Conservation (phyloP, 495 filamentous ascomycete species). For the Penicillium pancosmium region DNA sequence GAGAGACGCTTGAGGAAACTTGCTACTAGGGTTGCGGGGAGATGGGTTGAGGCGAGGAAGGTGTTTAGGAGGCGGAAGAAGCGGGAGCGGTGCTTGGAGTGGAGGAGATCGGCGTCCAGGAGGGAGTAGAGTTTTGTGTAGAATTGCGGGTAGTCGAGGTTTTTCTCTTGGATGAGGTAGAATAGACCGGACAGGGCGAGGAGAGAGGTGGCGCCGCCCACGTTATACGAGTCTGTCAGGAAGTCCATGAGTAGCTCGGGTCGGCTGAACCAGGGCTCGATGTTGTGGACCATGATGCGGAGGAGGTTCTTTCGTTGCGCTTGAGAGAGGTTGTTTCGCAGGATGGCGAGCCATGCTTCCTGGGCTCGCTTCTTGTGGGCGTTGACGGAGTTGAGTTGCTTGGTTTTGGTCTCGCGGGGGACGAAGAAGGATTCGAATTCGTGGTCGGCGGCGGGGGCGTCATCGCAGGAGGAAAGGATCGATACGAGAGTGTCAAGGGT, state of each 20-base stretch:
- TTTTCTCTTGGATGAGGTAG: constrained; percentile 88
- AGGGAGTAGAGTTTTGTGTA: constrained; percentile 92
- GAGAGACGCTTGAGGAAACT: constrained; percentile 94
- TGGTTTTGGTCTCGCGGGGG: constrained; percentile 66
- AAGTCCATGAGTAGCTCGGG: constrained; percentile 97
- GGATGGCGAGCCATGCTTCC: constrained; percentile 79
- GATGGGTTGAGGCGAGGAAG: constrained; percentile 89
- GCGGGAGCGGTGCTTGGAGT: constrained; percentile 88
- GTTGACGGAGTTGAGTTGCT: constrained; percentile 41
- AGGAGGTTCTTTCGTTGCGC: constrained; percentile 82
- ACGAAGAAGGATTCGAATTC: constrained; percentile 70
- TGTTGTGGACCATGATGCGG: constrained; percentile 68
- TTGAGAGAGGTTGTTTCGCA: constrained; percentile 62
- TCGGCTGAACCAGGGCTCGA: constrained; percentile 85
- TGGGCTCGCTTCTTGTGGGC: constrained; percentile 64
- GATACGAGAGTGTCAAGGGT: constrained; percentile 59
- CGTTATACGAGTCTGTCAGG: constrained; percentile 86
- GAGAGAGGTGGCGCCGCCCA: constrained; percentile 81
- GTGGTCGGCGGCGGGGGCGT: constrained; percentile 60
- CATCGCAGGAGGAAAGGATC: constrained; percentile 66
- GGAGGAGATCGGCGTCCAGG: constrained; percentile 79
- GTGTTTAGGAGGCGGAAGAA: constrained; percentile 93
- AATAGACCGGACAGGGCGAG: constrained; percentile 92
- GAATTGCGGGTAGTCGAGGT: constrained; percentile 95
- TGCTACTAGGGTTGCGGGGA: constrained; percentile 86